These are phyloP conservation scores for Yamadazyma sp. DNA, from an alignment of 1,139 yeast genomes.

Conservation along the genomic window DNA sequence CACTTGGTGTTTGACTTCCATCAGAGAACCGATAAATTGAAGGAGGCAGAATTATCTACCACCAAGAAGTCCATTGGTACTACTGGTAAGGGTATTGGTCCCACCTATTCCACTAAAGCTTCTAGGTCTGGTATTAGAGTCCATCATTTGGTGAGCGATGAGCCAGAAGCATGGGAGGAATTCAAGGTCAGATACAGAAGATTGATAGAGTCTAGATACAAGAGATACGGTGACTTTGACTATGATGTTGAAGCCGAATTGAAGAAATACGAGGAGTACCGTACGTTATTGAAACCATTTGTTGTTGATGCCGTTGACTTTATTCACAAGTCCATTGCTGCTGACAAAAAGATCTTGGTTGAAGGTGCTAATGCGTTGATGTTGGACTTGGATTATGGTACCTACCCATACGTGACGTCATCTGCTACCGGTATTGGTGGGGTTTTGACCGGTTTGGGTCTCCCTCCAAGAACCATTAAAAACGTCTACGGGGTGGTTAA, in stretches of 20 bases:
- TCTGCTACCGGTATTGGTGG: slow-evolving; percentile 97
- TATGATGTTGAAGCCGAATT: slow-evolving; percentile 83
- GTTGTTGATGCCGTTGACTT: slow-evolving; percentile 91
- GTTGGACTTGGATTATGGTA: slow-evolving; percentile 97
- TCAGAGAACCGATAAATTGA: slow-evolving; percentile 91
- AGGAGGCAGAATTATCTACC: slow-evolving; percentile 85
- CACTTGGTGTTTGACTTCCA: slow-evolving; percentile 97
- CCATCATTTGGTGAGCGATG: slow-evolving; percentile 89
- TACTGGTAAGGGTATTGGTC: slow-evolving; percentile 99
- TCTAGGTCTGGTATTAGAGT: slow-evolving; percentile 96
- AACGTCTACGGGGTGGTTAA: slow-evolving; percentile 94
- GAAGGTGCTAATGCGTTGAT: slow-evolving; percentile 99
- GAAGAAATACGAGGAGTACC: slow-evolving; percentile 69
- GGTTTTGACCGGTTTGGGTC: slow-evolving; percentile 93
- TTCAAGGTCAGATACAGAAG: slow-evolving; percentile 78
- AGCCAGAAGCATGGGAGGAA: slow-evolving; percentile 91
- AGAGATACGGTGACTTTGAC: slow-evolving; percentile 91
- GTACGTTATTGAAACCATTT: slow-evolving; percentile 77
- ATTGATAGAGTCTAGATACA: slow-evolving; percentile 73
- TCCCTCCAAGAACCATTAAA: slow-evolving; percentile 81
- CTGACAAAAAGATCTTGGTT: slow-evolving; percentile 81
- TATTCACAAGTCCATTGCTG: slow-evolving; percentile 78
- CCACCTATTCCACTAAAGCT: slow-evolving; percentile 95
- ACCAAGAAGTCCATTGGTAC: slow-evolving; percentile 95
- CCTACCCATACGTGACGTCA: slow-evolving; percentile 96